phyloP scores from a whole-genome alignment of 2,329 filamentous ascomycete species.

The Aspergillus sojae region DNA sequence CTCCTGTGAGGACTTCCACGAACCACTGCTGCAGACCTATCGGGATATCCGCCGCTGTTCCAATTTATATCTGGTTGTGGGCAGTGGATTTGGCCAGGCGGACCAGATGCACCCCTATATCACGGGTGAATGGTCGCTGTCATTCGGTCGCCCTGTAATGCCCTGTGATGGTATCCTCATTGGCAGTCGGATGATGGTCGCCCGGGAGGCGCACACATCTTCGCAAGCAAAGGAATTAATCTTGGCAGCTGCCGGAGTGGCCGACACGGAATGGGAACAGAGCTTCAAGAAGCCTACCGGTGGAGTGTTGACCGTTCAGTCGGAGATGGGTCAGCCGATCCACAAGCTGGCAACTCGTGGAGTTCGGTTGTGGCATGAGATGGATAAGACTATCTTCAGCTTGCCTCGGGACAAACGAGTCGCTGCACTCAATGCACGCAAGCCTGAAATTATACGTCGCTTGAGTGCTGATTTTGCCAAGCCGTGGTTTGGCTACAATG shows the following conservation, averaged over 20 bases:
- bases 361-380: slow-evolving; percentile 41
- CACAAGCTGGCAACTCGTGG: slow-evolving; percentile 45
- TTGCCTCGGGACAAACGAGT: slow-evolving; percentile 49
- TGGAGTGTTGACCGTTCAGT: slow-evolving; percentile 86
- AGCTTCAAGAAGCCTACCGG: slow-evolving; percentile 85
- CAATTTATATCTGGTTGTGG: slow-evolving; percentile 87
- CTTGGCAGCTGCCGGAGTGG: slow-evolving; percentile 74
- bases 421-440: slow-evolving; percentile 69
- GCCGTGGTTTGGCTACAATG: slow-evolving; percentile 88
- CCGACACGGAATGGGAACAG: slow-evolving; percentile 80
- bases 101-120: slow-evolving; percentile 93
- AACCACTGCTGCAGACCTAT: slow-evolving; percentile 88
- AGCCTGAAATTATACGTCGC: slow-evolving; percentile 86
- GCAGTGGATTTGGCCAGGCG: slow-evolving; percentile 86
- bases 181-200: slow-evolving; percentile 91
- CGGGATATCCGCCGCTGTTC: slow-evolving; percentile 68
- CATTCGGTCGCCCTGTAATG: slow-evolving; percentile 87
- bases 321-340: slow-evolving; percentile 47
- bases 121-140: slow-evolving; percentile 81
- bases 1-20: slow-evolving; percentile 93
- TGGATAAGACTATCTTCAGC: slow-evolving; percentile 33
- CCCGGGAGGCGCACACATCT: slow-evolving; percentile 88
- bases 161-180: slow-evolving; percentile 91
- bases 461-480: slow-evolving; percentile 93
- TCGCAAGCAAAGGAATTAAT: slow-evolving; percentile 82